Percentiles rank a stretch among this genome's conserved stretches.
Conservation (phyloP, 2,329 filamentous ascomycete species). For the Pseudonectria buxi region DNA sequence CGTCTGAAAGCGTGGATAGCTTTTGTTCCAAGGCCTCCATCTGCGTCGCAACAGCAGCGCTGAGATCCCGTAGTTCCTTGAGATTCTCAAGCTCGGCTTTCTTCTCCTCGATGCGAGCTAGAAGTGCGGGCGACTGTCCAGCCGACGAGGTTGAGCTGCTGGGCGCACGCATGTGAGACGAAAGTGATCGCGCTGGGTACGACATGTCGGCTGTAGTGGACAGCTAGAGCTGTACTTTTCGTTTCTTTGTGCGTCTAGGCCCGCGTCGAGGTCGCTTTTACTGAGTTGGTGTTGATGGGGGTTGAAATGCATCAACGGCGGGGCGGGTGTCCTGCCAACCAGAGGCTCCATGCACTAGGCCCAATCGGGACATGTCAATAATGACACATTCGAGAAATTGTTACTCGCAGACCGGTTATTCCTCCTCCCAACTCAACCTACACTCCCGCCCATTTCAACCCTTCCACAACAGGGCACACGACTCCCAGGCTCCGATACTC, state of each 20-base stretch:
- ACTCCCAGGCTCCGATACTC: constrained; percentile 3
- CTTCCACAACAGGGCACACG: constrained; percentile 11
- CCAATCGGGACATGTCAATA: constrained; percentile 29
- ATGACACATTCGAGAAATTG: constrained; percentile 24
- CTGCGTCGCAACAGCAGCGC: constrained; percentile 68
- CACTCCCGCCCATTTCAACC: constrained; percentile 8
- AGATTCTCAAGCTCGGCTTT: constrained; percentile 75
- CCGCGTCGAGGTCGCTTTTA: constrained; percentile 1
- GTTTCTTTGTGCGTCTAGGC: neutral
- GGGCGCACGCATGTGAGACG: constrained; percentile 61
- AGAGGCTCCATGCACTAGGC: constrained; percentile 16
- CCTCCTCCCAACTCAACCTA: constrained; percentile 11
- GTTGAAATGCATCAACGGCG: constrained; percentile 17
- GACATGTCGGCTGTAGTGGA: constrained; percentile 37
- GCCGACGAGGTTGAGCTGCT: constrained; percentile 43
- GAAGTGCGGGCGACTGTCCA: constrained; percentile 62
- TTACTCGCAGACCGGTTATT: constrained; percentile 17
- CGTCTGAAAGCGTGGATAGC: constrained; percentile 68
- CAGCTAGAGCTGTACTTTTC: neutral
- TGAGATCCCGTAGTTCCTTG: constrained; percentile 70
- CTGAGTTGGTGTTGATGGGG: constrained; percentile 20
- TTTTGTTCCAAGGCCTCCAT: constrained; percentile 80
- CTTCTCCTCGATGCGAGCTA: constrained; percentile 77
- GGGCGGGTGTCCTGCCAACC: constrained; percentile 24
- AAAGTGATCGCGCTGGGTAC: constrained; percentile 49